Evolutionary conservation across 768 basidiomycete species (phyloP).

Genomic region (Kwoniella sp.): DNA sequence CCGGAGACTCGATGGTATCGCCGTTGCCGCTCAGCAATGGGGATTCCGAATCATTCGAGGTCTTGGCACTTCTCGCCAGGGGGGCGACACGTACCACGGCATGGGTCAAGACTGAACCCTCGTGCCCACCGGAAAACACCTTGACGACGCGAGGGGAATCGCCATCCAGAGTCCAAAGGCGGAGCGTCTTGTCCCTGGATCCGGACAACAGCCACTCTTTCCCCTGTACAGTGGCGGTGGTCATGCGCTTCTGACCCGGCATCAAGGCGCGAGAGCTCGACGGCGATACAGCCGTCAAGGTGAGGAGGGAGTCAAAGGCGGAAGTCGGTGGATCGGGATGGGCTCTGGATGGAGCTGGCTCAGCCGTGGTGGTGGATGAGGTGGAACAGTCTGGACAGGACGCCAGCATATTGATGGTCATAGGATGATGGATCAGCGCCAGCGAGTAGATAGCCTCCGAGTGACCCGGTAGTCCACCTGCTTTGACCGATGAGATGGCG

Average conservation of each 20-base stretch:
- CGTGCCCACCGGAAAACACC: conserved; percentile 43
- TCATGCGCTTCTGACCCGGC: background rate
- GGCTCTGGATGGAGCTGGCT: background rate
- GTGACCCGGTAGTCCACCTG: conserved; percentile 46
- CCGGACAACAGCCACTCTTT: conserved; percentile 46
- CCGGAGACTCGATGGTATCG: too few species aligned
- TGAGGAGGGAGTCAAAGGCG: conserved; percentile 3
- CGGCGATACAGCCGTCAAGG: background rate
- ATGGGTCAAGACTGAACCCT: conserved; percentile 38
- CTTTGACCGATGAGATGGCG: conserved; percentile 30
- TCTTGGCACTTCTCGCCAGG: background rate
- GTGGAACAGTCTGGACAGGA: conserved; percentile 5
- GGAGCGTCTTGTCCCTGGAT: conserved; percentile 43
- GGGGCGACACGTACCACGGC: conserved; percentile 11
- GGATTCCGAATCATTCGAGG: background rate
- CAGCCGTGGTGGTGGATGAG: background rate
- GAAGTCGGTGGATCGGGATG: conserved; percentile 2
- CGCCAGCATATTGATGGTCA: conserved; percentile 23
- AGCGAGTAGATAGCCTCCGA: conserved; percentile 43
- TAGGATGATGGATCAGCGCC: conserved; percentile 33
- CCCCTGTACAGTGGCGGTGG: conserved; percentile 10
- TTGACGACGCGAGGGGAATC: conserved; percentile 38
- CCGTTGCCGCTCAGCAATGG: background rate
- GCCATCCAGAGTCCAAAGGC: conserved; percentile 34
- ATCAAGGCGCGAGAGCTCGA: background rate